Evolutionary conservation across 257 asterid genomes (phyloP), one percentile per base, ranked within the genome.

Genomic region (Solanum clarkiae): DNA sequence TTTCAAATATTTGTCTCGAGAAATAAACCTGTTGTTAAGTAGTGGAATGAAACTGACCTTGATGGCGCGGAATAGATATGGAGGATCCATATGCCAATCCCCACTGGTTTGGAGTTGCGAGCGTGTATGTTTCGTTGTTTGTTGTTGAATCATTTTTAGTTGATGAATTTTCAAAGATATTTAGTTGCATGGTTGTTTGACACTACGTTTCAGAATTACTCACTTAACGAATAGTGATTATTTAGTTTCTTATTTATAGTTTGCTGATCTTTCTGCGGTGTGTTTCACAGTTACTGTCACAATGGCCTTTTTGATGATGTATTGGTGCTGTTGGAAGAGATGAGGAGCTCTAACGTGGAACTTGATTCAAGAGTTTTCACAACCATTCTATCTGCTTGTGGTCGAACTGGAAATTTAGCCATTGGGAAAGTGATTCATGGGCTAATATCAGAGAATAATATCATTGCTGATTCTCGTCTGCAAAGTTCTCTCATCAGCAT

Each of bases 401-500:
- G 88, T 22, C 93, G 91, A 13, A 74, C 68, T 72, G 87, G 92
- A 65, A 93, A 92, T 63, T 89, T 92, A 84, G 92, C 91, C 4
- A 53, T 86, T 2, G 97, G 96, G 60, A 93, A 90, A 82, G 45
- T 86, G 20, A 89, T 95, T 84, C 95, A 91, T 15, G 83, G 82
- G 22, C 88, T 90, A 24, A 20, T 95, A 70, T 53, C 89, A 0
- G 92, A 90, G 80, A 88, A 84, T 81, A 87, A 88, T 16, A 86
- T 92, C 36, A 72, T 53, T 63, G 45, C 88, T 16, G 94, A 93
- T 86, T 86, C 93, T 69, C 90, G 91, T 81, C 82, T 92, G 86
- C 97, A 92, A 87, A 90, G 88, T 54, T 90, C 95, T 36, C 93
- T 93, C 47, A 59, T 95, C 72, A 92, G 90, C 92, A 90, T 95